Base-by-base conservation (phyloP, 805 yeast genomes). In the Ogataea populi-albae region DNA sequence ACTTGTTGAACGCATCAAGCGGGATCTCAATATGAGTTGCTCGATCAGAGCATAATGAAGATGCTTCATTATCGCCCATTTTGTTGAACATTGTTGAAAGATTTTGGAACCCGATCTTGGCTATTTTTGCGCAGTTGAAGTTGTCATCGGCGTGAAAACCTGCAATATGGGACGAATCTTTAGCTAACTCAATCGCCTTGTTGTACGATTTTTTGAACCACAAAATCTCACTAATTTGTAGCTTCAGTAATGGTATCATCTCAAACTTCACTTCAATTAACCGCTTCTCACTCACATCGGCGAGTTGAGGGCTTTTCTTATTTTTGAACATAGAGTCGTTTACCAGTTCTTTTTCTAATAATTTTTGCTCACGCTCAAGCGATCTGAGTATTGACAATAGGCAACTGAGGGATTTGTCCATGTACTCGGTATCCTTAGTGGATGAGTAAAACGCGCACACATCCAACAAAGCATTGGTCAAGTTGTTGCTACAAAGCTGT, bases 161-260 rank as follows among this genome's bases (percentile, higher is more conserved):
- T 0, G 71, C 40, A 18, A 55, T 57, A 17, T 57, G 51, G 11
- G 65, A 65, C 3, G 67, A 55, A 22, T 65, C 65, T 37, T 64
- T 61, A 7, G 64, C 68, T 57, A 68, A 60, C 38, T 63, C 63
- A n/a, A 69, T 52, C 0, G 74, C 66, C 28, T 61, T 55, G 4
- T 45, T 26, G 3, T 55, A 44, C 3, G 59, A 34, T 1, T 60
- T 59, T 21, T 61, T 56, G 22, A 49, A 49, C 64, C 70, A 69
- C 2, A 69, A 40, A 5, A 71, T 45, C 43, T 71, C 75, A 27
- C 73, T 64, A 6, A 69, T 49, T 42, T 69, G 66, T 23, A 64
- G 54, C 45, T 65, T 66, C 23, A 70, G 35, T 29, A 68, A 41
- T 5, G 75, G 70, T 5, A 57, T 52, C 23, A 41, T 40, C 35